Evolutionary conservation across 306 rosid genomes (phyloP).

Genomic region (Trichosanthes truncata): DNA sequence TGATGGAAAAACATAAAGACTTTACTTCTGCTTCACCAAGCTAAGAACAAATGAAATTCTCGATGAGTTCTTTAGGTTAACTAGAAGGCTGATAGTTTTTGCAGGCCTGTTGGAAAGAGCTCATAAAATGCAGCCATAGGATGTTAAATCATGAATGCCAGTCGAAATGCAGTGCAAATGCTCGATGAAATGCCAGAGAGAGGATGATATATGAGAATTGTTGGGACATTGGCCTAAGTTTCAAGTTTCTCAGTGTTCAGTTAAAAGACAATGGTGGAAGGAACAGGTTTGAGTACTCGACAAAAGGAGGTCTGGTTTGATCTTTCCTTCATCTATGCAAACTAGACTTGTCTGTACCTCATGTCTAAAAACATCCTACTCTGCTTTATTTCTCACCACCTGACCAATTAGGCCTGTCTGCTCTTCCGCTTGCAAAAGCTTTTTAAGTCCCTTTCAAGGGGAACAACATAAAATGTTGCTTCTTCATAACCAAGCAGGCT

Average conservation of each 20-base stretch:
- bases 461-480: background rate
- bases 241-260: background rate
- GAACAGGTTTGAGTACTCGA: background rate
- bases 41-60: background rate
- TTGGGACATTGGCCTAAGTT: background rate
- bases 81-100: background rate
- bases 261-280: background rate
- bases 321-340: background rate
- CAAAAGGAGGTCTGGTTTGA: background rate
- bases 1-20: background rate
- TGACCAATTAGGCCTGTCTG: background rate
- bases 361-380: background rate
- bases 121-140: background rate
- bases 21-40: background rate
- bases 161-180: background rate
- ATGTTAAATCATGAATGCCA: background rate
- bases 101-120: background rate
- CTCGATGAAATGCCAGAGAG: background rate
- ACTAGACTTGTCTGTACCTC: background rate
- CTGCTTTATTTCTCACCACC: background rate
- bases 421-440: background rate
- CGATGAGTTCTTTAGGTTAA: background rate
- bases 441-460: slow-evolving; percentile 2
- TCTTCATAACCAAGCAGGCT: background rate
- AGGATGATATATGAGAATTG: background rate